These are phyloP conservation scores for Alternaria hordeiaustralica DNA, from an alignment of 2,329 filamentous ascomycete genomes.

Conservation along the genomic window DNA sequence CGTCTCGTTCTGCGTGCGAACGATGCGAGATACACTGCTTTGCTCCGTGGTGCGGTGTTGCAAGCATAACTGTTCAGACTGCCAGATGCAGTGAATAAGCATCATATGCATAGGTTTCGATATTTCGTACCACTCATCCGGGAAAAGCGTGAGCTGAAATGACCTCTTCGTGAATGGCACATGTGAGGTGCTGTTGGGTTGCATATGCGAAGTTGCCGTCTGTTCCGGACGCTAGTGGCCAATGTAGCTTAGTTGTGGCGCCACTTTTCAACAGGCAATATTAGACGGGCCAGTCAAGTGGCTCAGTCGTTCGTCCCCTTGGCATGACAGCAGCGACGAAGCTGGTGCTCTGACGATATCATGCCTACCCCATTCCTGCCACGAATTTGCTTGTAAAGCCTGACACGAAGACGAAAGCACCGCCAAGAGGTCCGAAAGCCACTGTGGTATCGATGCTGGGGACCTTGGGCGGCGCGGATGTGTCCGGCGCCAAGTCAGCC, in stretches of 20 bases:
- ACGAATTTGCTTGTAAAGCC: background rate
- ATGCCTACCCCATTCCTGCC: background rate
- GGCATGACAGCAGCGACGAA: background rate
- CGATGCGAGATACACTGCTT: background rate
- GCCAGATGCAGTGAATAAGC: background rate
- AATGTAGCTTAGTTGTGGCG: constrained; percentile 15
- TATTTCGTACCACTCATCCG: background rate
- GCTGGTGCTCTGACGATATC: background rate
- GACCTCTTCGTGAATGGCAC: background rate
- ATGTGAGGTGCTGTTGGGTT: constrained; percentile 11
- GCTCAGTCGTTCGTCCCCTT: constrained; percentile 5
- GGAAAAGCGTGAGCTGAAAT: background rate
- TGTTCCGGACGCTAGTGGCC: constrained; percentile 10
- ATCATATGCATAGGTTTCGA: background rate
- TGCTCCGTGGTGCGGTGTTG: background rate
- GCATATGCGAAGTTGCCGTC: constrained; percentile 20
- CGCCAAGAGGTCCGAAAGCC: background rate
- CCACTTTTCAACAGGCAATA: constrained; percentile 5
- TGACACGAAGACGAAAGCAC: background rate
- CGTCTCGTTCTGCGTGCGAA: background rate
- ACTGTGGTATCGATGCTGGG: background rate
- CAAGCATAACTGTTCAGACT: background rate
- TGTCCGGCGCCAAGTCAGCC: background rate
- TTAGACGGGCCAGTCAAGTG: constrained; percentile 13
- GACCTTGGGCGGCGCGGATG: background rate